Evolutionary conservation across 495 filamentous ascomycete genomes (phyloP).

Genomic region (Neurospora sp.): DNA sequence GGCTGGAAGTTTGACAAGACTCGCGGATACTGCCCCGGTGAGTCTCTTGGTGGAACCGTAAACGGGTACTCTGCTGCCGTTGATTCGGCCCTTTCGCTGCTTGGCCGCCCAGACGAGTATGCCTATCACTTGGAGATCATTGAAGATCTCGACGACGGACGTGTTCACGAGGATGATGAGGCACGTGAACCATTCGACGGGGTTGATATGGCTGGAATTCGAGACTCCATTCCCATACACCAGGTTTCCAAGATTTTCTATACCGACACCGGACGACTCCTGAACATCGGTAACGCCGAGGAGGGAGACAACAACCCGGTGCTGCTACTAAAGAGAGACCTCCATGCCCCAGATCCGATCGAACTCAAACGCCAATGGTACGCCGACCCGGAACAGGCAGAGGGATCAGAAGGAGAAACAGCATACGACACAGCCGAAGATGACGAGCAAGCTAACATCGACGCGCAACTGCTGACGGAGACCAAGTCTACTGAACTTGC

Average conservation of each 20-base stretch:
- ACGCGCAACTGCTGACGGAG: slow-evolving; percentile 54
- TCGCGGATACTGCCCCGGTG: slow-evolving; percentile 11
- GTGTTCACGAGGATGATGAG: slow-evolving; percentile 75
- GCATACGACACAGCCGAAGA: slow-evolving; percentile 7
- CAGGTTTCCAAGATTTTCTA: slow-evolving; percentile 97
- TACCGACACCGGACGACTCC: slow-evolving; percentile 85
- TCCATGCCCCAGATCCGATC: slow-evolving; percentile 63
- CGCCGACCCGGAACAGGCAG: slow-evolving; percentile 5
- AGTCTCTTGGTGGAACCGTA: not conserved
- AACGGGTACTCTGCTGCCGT: not conserved
- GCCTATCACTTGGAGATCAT: slow-evolving; percentile 82
- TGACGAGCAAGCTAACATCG: slow-evolving; percentile 50
- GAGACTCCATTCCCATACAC: slow-evolving; percentile 77
- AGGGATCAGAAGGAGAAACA: not conserved
- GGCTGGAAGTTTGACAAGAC: slow-evolving; percentile 19
- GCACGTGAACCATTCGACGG: slow-evolving; percentile 59
- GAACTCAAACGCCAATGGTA: slow-evolving; percentile 13
- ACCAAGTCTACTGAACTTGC: slow-evolving; percentile 12
- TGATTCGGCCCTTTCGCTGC: not conserved
- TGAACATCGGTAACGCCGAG: slow-evolving; percentile 74
- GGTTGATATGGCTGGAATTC: slow-evolving; percentile 62
- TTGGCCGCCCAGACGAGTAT: slow-evolving; percentile 49
- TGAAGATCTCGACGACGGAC: slow-evolving; percentile 87
- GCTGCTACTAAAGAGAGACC: slow-evolving; percentile 75
- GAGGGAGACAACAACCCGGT: slow-evolving; percentile 76